Evolutionary conservation across 2,329 filamentous ascomycete species (phyloP).

Genomic region (Aureobasidium sp.): DNA sequence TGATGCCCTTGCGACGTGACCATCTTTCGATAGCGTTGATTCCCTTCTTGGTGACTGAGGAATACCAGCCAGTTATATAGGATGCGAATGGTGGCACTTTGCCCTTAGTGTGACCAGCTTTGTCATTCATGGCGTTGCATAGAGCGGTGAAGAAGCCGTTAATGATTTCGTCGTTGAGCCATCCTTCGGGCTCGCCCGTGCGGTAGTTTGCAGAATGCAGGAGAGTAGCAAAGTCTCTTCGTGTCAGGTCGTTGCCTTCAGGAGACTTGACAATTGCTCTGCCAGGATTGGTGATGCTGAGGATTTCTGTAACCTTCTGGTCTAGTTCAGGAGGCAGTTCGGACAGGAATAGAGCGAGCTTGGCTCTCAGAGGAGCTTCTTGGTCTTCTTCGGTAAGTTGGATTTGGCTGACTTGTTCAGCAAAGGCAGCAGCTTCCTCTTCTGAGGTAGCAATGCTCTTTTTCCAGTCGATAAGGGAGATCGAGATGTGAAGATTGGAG

Average conservation of each 20-base stretch:
- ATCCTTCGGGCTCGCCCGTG: conserved; percentile 42
- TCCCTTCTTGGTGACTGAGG: conserved; percentile 44
- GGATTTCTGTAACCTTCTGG: conserved; percentile 3
- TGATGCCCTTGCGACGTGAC: conserved; percentile 51
- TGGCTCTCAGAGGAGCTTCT: conserved; percentile 2
- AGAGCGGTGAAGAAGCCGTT: conserved; percentile 59
- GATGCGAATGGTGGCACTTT: conserved; percentile 50
- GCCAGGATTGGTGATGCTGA: not conserved
- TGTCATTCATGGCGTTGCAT: conserved; percentile 48
- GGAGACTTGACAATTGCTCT: conserved; percentile 26
- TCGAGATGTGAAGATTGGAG: not conserved
- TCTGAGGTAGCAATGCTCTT: not conserved
- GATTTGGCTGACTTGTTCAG: conserved; percentile 4
- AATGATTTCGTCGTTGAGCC: conserved; percentile 73
- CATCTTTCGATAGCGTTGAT: conserved; percentile 46
- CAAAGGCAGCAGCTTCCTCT: not conserved
- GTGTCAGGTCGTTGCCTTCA: conserved; percentile 38
- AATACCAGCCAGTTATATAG: conserved; percentile 61
- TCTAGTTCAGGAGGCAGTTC: conserved; percentile 1
- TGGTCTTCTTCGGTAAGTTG: conserved; percentile 2
- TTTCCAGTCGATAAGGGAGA: not conserved
- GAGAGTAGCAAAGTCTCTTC: conserved; percentile 58
- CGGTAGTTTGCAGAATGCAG: conserved; percentile 29
- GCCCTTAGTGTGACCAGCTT: conserved; percentile 46
- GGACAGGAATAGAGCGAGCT: conserved; percentile 1